Evolutionary conservation across 768 basidiomycete genomes (phyloP).

Genomic region (Russula ochroleuca): DNA sequence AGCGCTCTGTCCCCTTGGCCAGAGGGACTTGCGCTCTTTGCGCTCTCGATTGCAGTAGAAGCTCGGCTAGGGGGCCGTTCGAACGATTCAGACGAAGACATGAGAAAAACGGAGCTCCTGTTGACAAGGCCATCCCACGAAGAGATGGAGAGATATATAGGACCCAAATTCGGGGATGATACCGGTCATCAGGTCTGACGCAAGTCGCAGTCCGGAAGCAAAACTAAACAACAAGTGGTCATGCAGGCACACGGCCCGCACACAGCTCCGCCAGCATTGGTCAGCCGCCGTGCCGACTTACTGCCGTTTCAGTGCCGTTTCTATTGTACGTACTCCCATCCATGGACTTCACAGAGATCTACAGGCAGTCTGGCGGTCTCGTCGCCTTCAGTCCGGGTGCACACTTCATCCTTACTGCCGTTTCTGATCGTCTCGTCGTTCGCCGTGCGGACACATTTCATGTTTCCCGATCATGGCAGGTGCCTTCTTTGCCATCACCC

Average conservation of each 20-base stretch:
- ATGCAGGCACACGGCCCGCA: not conserved
- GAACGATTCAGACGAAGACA: conserved; percentile 10
- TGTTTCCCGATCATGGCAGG: conserved; percentile 74
- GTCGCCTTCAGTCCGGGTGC: conserved; percentile 83
- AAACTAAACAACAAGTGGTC: not conserved
- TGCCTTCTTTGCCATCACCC: conserved; percentile 52
- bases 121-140: not conserved
- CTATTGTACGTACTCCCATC: conserved; percentile 37
- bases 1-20: not conserved
- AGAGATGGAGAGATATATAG: not conserved
- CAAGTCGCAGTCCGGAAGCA: not conserved
- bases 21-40: not conserved
- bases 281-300: too few species aligned
- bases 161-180: not conserved
- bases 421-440: conserved; percentile 75
- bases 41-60: conserved; percentile 13
- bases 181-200: conserved; percentile 19
- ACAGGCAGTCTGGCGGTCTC: conserved; percentile 63
- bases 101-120: not conserved
- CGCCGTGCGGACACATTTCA: conserved; percentile 81
- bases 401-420: conserved; percentile 78
- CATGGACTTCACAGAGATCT: conserved; percentile 88
- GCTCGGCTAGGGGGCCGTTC: conserved; percentile 11
- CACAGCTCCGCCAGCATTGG: not conserved
- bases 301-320: too few species aligned